A percentile compares a stretch with the other conserved stretches of the same genome.
Conservation (phyloP, 1,284 basidiomycete genomes). For the Moesziomyces sp. region DNA sequence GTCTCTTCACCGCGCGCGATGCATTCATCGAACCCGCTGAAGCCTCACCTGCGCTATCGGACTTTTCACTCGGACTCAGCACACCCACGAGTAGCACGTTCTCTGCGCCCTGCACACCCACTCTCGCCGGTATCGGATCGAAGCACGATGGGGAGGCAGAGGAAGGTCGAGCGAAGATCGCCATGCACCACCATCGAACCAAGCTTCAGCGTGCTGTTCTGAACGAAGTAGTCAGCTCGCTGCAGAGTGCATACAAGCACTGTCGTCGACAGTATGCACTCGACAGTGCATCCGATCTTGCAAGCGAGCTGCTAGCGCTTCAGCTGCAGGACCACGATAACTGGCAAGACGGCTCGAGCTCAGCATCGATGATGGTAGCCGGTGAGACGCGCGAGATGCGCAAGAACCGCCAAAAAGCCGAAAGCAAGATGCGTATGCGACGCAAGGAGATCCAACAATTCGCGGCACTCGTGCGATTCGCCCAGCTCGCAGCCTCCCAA, state of each 20-base stretch:
- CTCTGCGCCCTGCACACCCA: slow-evolving; percentile 5
- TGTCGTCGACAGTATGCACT: slow-evolving; percentile 14
- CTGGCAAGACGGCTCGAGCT: background rate
- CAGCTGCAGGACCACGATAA: background rate
- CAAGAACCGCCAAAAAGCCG: slow-evolving; percentile 31
- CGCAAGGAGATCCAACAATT: slow-evolving; percentile 25
- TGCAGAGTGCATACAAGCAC: slow-evolving; percentile 20
- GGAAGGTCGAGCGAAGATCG: slow-evolving; percentile 10
- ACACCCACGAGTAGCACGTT: slow-evolving; percentile 6
- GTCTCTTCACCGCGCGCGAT: slow-evolving; percentile 5
- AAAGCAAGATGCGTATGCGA: slow-evolving; percentile 30
- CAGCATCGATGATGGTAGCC: background rate
- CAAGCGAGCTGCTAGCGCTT: background rate
- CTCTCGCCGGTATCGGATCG: background rate
- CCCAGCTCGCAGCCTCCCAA: background rate
- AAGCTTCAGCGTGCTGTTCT: slow-evolving; percentile 27
- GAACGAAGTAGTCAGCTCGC: slow-evolving; percentile 20
- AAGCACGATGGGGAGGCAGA: background rate
- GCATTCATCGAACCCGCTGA: background rate
- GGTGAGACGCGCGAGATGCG: slow-evolving; percentile 33
- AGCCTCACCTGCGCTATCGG: slow-evolving; percentile 7
- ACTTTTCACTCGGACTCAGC: background rate
- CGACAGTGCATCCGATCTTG: background rate
- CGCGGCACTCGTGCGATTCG: slow-evolving; percentile 12
- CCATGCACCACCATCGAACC: slow-evolving; percentile 25